A percentile compares a stretch with the other conserved stretches of the same genome.
Evolutionary conservation across 768 basidiomycete species (phyloP).

Genomic region (Tricholoma sp.): DNA sequence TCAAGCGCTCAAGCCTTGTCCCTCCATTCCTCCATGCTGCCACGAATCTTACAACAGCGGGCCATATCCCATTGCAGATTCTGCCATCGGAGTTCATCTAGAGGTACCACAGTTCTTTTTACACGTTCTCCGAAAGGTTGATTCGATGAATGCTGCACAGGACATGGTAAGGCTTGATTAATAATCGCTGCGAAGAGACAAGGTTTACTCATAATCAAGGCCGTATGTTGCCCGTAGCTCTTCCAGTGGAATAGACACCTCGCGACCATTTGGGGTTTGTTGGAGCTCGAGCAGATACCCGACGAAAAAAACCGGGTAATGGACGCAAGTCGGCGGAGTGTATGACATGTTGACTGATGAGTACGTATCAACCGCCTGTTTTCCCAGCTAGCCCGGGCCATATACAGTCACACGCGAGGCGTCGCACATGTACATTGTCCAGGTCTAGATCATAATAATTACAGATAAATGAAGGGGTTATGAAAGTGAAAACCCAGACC

Average conservation of each 20-base stretch:
- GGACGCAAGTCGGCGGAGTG: not conserved
- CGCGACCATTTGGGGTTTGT: slow-evolving; percentile 51
- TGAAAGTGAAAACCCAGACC: not conserved
- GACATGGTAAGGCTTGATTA: not conserved
- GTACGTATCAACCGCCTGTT: no score
- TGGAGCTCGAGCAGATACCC: slow-evolving; percentile 9
- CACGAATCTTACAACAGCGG: no score
- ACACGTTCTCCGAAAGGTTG: slow-evolving; percentile 13
- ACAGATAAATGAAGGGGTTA: not conserved
- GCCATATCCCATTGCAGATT: slow-evolving; percentile 35
- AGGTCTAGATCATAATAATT: not conserved
- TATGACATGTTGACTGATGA: no score
- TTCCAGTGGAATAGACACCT: slow-evolving; percentile 52
- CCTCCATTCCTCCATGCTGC: slow-evolving; percentile 16
- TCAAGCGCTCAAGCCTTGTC: slow-evolving; percentile 13
- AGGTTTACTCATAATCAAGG: slow-evolving; percentile 29
- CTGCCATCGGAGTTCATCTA: no score
- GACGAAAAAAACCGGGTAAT: not conserved
- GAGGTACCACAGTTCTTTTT: slow-evolving; percentile 31
- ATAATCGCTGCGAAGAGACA: not conserved
- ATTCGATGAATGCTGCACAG: slow-evolving; percentile 14
- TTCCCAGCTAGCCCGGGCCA: no score
- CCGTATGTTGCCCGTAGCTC: slow-evolving; percentile 45
- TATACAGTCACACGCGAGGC: no score
- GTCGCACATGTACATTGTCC: not conserved